Evolutionary conservation across 2,329 filamentous ascomycete genomes (phyloP), one percentile per base, ranked within the genome.

Genomic region (Fusarium oxysporum): DNA sequence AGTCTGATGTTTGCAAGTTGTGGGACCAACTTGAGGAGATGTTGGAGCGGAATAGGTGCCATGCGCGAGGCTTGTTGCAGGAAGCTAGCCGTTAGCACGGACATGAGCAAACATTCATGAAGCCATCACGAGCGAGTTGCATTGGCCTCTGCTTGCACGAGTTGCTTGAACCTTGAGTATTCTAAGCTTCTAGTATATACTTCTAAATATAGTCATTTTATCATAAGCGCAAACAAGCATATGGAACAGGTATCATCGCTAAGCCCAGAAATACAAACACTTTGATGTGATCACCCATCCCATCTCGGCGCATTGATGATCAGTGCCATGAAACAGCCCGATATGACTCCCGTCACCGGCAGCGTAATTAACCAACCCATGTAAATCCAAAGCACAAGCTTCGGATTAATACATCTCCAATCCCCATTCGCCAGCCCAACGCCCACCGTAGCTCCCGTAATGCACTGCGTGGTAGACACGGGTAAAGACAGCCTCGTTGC

Each of bases 401-500:
- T 85, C 85, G 87, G 91, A 80, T 91, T 91, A 72, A 91, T 88
- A 25, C 88, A 86, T 53, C 85, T 84, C 83, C 85, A 86, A 38
- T 85, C 86, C 33, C 89, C 89, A 48, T 88, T 89, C 79, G 88
- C 90, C 35, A 91, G 82, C 60, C 88, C 89, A 57, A 91, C 89
- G 51, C 89, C 89, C 56, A 91, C 89, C 14, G 88, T 90, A n/a
- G 88, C 86, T 43, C 89, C 89, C 35, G 86, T 89, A 71, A 90
- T 90, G 79, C 90, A 92, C 81, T 91, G 89, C 0, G 90, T 91
- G 3, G 90, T 92, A 1, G 89, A 91, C 19, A 92, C 85, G 6
- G 90, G 90, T 1, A 92, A 85, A 81, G 57, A 87, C 17, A 74
- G 81, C 51, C 85, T 84, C 28, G 88, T 89, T 28, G 87, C 91